Conservation (phyloP, 2,329 filamentous ascomycete species). For the Venturia effusa region DNA sequence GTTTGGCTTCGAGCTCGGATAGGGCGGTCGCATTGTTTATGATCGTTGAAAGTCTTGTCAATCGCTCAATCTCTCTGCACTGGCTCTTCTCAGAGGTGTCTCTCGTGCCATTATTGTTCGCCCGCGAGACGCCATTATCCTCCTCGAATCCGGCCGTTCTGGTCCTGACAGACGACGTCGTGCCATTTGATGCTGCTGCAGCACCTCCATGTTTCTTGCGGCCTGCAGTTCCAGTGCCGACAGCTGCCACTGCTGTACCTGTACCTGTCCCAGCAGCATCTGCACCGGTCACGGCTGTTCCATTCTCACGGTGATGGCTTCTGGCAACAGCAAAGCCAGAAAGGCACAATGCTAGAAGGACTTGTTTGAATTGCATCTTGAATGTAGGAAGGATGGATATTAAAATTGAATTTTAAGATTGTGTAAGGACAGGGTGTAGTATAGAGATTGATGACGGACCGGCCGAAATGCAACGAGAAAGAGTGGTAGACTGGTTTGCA, state of each 20-base stretch:
- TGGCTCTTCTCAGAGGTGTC: neutral
- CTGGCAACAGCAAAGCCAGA: neutral
- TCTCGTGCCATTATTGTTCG: neutral
- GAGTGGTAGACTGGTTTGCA: neutral
- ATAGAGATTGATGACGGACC: neutral
- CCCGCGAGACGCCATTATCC: no score
- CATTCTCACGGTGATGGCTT: neutral
- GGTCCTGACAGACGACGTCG: neutral
- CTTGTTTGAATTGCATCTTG: conserved; percentile 3
- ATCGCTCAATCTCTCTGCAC: conserved; percentile 18
- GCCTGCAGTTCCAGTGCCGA: neutral
- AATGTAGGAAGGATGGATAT: neutral
- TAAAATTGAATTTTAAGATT: neutral
- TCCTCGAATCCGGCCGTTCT: neutral
- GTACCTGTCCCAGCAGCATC: neutral
- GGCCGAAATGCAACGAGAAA: neutral
- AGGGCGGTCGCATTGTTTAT: conserved; percentile 22
- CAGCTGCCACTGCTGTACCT: neutral
- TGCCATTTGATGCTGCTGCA: neutral
- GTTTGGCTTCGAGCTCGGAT: conserved; percentile 18
- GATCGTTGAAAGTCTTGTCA: conserved; percentile 18
- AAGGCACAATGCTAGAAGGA: conserved; percentile 6
- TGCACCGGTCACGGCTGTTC: neutral
- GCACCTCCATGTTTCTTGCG: neutral
- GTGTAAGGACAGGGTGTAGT: neutral